Base-by-base conservation (phyloP, 2,329 filamentous ascomycete species). In the Sporothrix dimorphospora region DNA sequence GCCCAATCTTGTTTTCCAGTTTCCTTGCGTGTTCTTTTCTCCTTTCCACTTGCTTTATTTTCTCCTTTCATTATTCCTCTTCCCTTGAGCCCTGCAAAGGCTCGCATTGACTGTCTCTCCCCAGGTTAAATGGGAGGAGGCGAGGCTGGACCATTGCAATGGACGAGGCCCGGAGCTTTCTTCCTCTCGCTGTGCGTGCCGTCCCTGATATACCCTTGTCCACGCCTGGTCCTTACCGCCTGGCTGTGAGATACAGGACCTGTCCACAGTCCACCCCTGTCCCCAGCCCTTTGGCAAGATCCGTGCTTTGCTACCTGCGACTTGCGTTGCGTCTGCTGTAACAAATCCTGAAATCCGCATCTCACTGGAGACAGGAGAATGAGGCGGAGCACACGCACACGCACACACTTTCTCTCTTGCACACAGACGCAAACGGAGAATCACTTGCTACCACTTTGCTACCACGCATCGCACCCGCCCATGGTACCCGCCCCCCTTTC, bases 81-180 rank as follows among this genome's bases (percentile, higher is more conserved):
- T 42, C 19, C 11, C 14, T 66, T 30, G 30, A 21, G 3, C 7
- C 19, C 14, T n/a, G 6, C 16, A 7, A 49, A 19, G 14, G 14
- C 38, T 45, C 47, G 42, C 69, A 70, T 61, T 34, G 30, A 63
- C 49, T 70, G 55, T 24, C 53, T 63, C 40, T 61, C 12, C 34
- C 55, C 55, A 47, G 55, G 55, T 63, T 63, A 70, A 63, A 51
- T 63, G 27, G 69, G 30, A 68, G 45, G 65, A 51, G 65, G 65
- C 42, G 61, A 66, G 61, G 40, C 40, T 66, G 40, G 5, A 21
- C 27, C 21, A 49, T 49, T 63, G 38, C 57, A 19, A 42, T 40
- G 57, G 57, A 63, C 38, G 59, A 63, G 59, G 59, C 38, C 59
- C 34, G 59, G 59, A 42, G 59, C 57, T 63, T 42, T 63, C 59